A percentile compares a stretch with the other conserved stretches of the same genome.
Conservation (phyloP, 208 protist genomes). For the Zelonia costaricensis region DNA sequence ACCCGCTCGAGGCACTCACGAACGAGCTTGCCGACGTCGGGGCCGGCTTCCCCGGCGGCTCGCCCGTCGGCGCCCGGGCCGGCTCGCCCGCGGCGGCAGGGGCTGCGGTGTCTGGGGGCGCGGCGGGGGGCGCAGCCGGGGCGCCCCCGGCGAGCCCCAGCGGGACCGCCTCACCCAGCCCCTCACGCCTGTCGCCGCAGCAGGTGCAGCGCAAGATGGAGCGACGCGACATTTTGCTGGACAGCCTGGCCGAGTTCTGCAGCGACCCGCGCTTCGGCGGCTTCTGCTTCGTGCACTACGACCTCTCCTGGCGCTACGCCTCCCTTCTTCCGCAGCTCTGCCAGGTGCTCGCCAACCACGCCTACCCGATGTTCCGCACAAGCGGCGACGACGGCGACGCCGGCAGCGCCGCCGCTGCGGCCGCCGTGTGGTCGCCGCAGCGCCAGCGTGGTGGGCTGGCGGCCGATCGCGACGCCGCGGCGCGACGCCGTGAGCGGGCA, state of each 20-base stretch:
- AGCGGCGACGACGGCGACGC: constrained; percentile 2
- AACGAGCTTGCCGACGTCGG: constrained; percentile 37
- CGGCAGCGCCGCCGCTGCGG: too few relatives aligned
- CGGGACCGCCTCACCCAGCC: neutral
- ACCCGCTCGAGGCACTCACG: constrained; percentile 58
- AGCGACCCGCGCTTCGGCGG: constrained; percentile 55
- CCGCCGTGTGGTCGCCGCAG: too few relatives aligned
- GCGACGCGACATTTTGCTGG: constrained; percentile 79
- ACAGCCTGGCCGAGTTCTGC: constrained; percentile 87
- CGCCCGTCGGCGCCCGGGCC: constrained; percentile 3
- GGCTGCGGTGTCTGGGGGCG: neutral
- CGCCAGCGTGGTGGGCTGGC: neutral
- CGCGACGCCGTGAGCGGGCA: neutral
- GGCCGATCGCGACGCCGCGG: neutral
- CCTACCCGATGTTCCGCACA: constrained; percentile 16
- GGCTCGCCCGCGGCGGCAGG: constrained; percentile 2
- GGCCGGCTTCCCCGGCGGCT: neutral
- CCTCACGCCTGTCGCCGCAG: constrained; percentile 20
- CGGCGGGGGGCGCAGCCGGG: neutral
- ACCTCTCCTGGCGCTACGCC: constrained; percentile 76
- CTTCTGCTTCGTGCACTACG: constrained; percentile 89
- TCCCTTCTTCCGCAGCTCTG: constrained; percentile 73
- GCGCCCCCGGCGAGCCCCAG: neutral
- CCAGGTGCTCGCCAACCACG: constrained; percentile 54
- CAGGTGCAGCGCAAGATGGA: constrained; percentile 51